Evolutionary conservation across 2,329 filamentous ascomycete species (phyloP).

Genomic region (Aspergillus viridinutans): DNA sequence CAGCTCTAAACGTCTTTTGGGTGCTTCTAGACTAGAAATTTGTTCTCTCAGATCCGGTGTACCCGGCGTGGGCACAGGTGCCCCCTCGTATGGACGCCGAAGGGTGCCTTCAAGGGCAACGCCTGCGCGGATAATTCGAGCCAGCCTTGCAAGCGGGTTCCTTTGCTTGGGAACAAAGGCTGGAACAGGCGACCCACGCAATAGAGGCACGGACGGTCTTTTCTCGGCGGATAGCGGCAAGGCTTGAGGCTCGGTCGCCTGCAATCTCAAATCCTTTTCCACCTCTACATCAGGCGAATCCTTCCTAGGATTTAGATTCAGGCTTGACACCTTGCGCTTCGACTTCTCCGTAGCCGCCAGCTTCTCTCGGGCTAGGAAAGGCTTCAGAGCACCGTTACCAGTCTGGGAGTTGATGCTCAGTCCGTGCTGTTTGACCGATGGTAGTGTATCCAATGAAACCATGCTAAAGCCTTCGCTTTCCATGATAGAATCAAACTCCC

Average conservation of each 20-base stretch:
- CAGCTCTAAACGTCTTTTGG: conserved; percentile 29
- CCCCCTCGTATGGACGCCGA: conserved; percentile 11
- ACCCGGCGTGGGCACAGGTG: conserved; percentile 4
- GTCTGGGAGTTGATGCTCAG: conserved; percentile 30
- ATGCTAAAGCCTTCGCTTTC: conserved; percentile 57
- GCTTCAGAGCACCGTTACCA: conserved; percentile 22
- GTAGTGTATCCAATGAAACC: conserved; percentile 53
- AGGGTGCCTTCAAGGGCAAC: conserved; percentile 36
- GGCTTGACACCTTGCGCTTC: conserved; percentile 22
- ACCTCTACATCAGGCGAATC: conserved; percentile 12
- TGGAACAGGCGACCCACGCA: conserved; percentile 8
- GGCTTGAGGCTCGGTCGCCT: neutral
- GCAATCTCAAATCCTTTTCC: conserved; percentile 7
- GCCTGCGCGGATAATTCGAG: conserved; percentile 33
- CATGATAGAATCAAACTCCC: conserved; percentile 52
- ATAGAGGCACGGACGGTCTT: conserved; percentile 4
- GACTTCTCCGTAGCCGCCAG: conserved; percentile 21
- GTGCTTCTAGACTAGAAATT: conserved; percentile 15
- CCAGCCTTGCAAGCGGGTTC: conserved; percentile 25
- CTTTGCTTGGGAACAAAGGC: conserved; percentile 6
- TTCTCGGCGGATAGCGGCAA: conserved; percentile 2
- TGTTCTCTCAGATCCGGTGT: conserved; percentile 7
- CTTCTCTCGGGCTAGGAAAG: conserved; percentile 25
- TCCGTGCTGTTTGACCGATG: conserved; percentile 44
- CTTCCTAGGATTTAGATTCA: conserved; percentile 15